Percentiles rank a stretch among this genome's conserved stretches.
Evolutionary conservation across 2,329 filamentous ascomycete genomes (phyloP).

Genomic region (Aspergillus sp.): DNA sequence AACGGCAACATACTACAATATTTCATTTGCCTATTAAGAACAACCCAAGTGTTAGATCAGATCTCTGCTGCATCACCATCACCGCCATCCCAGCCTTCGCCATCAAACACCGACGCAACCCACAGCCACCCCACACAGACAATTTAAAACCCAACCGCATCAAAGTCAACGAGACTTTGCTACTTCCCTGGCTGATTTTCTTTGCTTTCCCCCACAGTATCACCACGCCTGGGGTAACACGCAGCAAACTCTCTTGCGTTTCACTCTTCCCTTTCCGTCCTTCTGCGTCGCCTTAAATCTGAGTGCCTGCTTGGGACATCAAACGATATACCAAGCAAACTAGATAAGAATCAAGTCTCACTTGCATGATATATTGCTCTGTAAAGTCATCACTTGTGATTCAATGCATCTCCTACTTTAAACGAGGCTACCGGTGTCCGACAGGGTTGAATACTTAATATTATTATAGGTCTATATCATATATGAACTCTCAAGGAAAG

Average conservation of each 20-base stretch:
- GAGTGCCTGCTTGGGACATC: not conserved
- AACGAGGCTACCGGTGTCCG: too few species aligned
- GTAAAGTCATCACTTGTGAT: not conserved
- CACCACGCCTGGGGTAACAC: not conserved
- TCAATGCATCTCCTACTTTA: not conserved
- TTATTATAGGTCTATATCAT: too few species aligned
- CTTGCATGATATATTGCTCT: not conserved
- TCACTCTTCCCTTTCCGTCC: not conserved
- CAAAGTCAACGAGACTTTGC: not conserved
- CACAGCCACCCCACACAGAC: not conserved
- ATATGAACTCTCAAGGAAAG: too few species aligned
- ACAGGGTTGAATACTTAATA: too few species aligned
- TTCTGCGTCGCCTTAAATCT: not conserved
- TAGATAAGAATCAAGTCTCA: not conserved
- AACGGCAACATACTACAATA: not conserved
- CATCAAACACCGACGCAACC: not conserved
- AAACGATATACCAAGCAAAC: not conserved
- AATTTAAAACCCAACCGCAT: not conserved
- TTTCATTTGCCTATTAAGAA: not conserved
- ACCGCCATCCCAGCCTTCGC: not conserved
- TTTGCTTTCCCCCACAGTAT: not conserved
- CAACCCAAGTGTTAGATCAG: not conserved
- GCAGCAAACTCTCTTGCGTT: not conserved
- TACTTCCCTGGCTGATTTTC: not conserved
- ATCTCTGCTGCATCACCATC: not conserved